Percentiles rank a stretch among this genome's conserved stretches.
phyloP scores from a whole-genome alignment of 2,329 filamentous ascomycete species.

The Epichloe baconii region DNA sequence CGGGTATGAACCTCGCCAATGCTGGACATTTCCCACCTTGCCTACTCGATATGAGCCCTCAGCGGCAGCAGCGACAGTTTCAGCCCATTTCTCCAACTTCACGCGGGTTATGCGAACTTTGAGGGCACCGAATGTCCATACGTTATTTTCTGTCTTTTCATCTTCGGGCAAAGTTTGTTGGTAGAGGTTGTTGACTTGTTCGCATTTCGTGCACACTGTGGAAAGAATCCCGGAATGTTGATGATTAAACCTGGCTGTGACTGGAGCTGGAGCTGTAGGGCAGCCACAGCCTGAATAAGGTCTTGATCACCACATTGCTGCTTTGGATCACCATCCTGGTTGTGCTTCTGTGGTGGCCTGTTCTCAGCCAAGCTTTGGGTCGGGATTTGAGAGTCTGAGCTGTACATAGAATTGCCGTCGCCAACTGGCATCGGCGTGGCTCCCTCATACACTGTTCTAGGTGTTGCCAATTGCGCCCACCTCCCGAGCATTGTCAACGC shows the following conservation, averaged over 20 bases:
- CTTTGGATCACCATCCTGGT: conserved; percentile 2
- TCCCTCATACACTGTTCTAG: conserved; percentile 16
- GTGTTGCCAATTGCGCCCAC: conserved; percentile 34
- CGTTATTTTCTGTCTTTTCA: conserved; percentile 27
- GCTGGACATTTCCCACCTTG: neutral
- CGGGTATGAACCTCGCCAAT: conserved; percentile 9
- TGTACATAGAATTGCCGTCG: conserved; percentile 11
- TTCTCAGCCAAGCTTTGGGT: conserved; percentile 5
- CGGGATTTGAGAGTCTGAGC: conserved; percentile 13
- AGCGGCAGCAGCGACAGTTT: conserved; percentile 27
- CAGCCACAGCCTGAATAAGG: conserved; percentile 26
- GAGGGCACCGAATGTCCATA: conserved; percentile 35
- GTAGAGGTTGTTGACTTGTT: conserved; percentile 27
- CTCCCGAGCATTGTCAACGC: conserved; percentile 36
- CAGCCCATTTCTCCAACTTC: conserved; percentile 34
- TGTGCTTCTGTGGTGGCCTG: neutral
- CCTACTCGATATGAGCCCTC: conserved; percentile 11
- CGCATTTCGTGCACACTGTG: conserved; percentile 27
- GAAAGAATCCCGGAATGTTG: conserved; percentile 30
- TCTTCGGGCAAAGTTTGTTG: conserved; percentile 17
- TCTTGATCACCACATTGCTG: conserved; percentile 19
- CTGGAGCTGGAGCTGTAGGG: conserved; percentile 27
- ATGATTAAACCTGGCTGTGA: conserved; percentile 31
- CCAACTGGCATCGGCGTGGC: conserved; percentile 15
- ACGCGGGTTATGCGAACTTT: conserved; percentile 33